Evolutionary conservation across 2,329 filamentous ascomycete species (phyloP), one percentile per base, ranked within the genome.

Genomic region (Trichoderma citrinoviride): DNA sequence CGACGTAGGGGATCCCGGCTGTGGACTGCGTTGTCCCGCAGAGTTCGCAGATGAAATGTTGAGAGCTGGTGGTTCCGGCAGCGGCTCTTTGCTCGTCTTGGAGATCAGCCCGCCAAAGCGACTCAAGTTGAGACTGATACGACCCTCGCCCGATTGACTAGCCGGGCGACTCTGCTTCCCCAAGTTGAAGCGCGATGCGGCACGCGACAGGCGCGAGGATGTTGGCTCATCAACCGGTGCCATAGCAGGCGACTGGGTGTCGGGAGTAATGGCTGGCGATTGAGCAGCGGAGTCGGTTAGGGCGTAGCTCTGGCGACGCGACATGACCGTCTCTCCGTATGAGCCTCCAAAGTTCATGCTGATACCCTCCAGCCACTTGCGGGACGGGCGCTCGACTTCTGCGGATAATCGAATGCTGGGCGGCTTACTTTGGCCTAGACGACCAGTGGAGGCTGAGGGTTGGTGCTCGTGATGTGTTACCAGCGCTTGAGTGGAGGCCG

Each of bases 91-190:
- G 75, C 82, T 85, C 8, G 79, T 70, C 57, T 80, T 82, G 70
- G n/a, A n/a, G n/a, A 82, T 81, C 7, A 86, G 78, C 1, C 58
- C 53, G 0, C 81, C 81, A 4, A 86, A 74, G n/a, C 83, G 81
- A 17, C 81, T 82, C 73, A 88, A 85, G 3, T 83, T 84, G 19
- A 83, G 77, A 70, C 83, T 87, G 64, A 87, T 82, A 4, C 86
- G 80, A 17, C 80, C 80, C 68, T 88, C 86, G 29, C 85, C 84
- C 1, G 79, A 82, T 69, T 87, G 85, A 70, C 86, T 88, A 19
- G 76, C 77, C 5, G 86, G 83, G 14, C 86, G 82, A 68, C 85
- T 87, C 69, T 81, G 74, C 76, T 69, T 77, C 69, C 61, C 77
- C 70, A 75, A 78, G 73, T 81, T 76, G 68, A 88, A 86, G 53